A percentile compares a stretch with the other conserved stretches of the same genome.
Evolutionary conservation across 2,329 filamentous ascomycete genomes (phyloP).

Genomic region (Monosporascus sp.): DNA sequence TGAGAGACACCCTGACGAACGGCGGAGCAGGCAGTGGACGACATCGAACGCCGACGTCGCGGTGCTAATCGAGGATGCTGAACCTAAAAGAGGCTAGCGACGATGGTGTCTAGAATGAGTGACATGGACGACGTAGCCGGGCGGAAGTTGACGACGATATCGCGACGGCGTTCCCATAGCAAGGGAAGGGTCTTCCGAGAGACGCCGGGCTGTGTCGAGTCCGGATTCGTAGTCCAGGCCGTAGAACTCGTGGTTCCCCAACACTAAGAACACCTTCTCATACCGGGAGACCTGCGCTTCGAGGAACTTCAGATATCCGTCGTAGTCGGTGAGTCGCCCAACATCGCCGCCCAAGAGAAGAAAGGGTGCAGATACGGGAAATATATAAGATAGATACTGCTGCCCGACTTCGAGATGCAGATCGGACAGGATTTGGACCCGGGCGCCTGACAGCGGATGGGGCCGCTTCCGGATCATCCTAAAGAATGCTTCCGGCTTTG

Average conservation of each 20-base stretch:
- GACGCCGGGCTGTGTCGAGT: conserved; percentile 29
- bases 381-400: conserved; percentile 36
- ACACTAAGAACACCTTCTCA: conserved; percentile 39
- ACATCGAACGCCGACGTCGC: too few species aligned
- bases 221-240: conserved; percentile 32
- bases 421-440: conserved; percentile 42
- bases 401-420: conserved; percentile 42
- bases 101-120: too few species aligned
- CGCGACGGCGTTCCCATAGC: neutral
- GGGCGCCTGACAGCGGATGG: conserved; percentile 1
- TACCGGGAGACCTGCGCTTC: conserved; percentile 34
- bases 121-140: too few species aligned
- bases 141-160: too few species aligned
- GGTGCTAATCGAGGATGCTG: too few species aligned
- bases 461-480: conserved; percentile 10
- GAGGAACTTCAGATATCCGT: conserved; percentile 39
- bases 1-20: too few species aligned
- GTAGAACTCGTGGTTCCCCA: conserved; percentile 51
- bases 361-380: conserved; percentile 33
- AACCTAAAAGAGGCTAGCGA: too few species aligned
- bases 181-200: conserved; percentile 34
- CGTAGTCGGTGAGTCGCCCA: conserved; percentile 42
- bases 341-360: conserved; percentile 46
- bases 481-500: neutral
- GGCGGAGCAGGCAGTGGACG: too few species aligned